Evolutionary conservation across 352 stramenopile species (phyloP).

Genomic region (Phytopythium oedochilum): DNA sequence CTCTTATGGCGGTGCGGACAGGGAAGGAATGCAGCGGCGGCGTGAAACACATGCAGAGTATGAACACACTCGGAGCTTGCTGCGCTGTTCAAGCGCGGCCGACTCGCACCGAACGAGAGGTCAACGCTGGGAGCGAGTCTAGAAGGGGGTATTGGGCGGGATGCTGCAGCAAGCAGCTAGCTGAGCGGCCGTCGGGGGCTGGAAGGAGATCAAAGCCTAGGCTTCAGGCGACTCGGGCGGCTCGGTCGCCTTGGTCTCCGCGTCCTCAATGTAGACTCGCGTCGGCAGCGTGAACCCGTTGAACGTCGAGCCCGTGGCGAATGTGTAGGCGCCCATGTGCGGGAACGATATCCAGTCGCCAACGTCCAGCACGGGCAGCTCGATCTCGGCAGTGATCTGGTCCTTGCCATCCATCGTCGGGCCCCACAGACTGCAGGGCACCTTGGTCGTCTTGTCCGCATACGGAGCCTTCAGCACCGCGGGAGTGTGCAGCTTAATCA

Average conservation of each 20-base stretch:
- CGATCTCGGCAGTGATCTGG: conserved; percentile 29
- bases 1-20: background rate
- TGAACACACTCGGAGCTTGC: background rate
- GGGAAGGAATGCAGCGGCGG: background rate
- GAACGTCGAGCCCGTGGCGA: conserved; percentile 46
- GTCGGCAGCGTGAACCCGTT: conserved; percentile 43
- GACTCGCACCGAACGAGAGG: background rate
- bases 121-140: background rate
- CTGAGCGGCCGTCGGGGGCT: no score
- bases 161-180: background rate
- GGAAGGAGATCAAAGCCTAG: background rate
- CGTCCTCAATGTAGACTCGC: conserved; percentile 33
- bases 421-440: conserved; percentile 40
- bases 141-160: background rate
- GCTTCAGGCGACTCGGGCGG: background rate
- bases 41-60: background rate
- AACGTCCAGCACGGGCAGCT: conserved; percentile 32
- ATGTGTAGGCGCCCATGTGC: conserved; percentile 53
- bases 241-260: background rate
- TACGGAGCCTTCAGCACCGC: conserved; percentile 14
- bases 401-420: conserved; percentile 54
- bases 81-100: background rate
- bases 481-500: conserved; percentile 23
- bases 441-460: conserved; percentile 7
- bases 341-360: conserved; percentile 52